Base-by-base conservation (phyloP, 345 rosid species). In the Sonneratia alba region DNA sequence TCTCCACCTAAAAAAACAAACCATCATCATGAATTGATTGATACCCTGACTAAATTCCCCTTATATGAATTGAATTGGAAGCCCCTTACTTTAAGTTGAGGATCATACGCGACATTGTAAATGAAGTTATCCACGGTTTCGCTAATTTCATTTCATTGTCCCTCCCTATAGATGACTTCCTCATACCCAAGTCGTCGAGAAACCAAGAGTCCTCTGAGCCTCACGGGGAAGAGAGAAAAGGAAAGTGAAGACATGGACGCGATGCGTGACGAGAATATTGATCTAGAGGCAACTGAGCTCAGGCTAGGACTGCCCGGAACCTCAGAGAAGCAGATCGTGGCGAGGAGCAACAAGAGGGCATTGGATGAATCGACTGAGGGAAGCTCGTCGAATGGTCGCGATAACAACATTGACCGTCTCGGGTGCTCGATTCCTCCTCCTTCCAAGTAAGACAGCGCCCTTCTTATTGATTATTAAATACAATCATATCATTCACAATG, bases 301-400 rank as follows among this genome's bases (percentile, higher is more conserved):
- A 83, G 96, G 71, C 81, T 92, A 71, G 97, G 97, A 40, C 76
- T 88, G 78, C 99, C 97, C 0, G 97, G 98, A 66, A 83, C 87
- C 10, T 62, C 66, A 85, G 81, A 67, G 73, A 81, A 66, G 82
- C 83, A 71, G 78, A 18, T 15, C 63, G 3, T 72, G 70, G 70
- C 79, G 56, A 83, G 75, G 78, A 82, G 69, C 84, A 88, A 87
- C 80, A 95, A 95, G 67, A 81, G 91, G 66, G 77, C 75, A 34
- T 70, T 81, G 69, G 66, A 71, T 15, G 84, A 75, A 3, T 61
- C 78, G 45, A 51, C 32, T 56, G 77, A 78, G 13, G 78, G 78
- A 24, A 66, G 74, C 19, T 77, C 70, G 66, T 45, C 64, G 4
- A 76, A 66, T 19, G 76, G 67, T 0, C 82, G 77, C 73, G 71